Percentiles rank a stretch among this genome's conserved stretches.
phyloP scores from a whole-genome alignment of 345 rosid species.

The Arabis hirsuta region DNA sequence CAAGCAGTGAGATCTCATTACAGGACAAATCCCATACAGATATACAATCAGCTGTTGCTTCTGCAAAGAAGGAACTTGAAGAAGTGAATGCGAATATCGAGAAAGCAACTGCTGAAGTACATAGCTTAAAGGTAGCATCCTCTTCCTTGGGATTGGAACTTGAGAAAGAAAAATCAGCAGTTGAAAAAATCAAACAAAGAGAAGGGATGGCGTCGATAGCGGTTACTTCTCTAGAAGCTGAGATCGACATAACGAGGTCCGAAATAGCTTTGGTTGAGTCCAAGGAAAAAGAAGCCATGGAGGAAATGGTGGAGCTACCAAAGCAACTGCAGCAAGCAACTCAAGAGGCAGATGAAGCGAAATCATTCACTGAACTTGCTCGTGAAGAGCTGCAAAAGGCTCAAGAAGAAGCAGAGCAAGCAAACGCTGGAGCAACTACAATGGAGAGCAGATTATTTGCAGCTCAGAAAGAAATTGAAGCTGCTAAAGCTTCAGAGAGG shows the following conservation, averaged over 20 bases:
- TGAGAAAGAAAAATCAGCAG: constrained; percentile 64
- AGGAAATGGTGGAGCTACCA: constrained; percentile 68
- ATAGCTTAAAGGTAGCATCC: constrained; percentile 69
- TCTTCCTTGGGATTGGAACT: constrained; percentile 65
- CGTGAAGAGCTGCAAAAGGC: constrained; percentile 75
- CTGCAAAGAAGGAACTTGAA: constrained; percentile 82
- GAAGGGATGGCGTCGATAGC: constrained; percentile 81
- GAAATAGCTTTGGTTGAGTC: constrained; percentile 61
- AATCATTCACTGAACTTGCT: constrained; percentile 62
- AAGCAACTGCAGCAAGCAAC: constrained; percentile 75
- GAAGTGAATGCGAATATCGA: constrained; percentile 79
- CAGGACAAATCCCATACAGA: constrained; percentile 53
- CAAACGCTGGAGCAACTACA: constrained; percentile 77
- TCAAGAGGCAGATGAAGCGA: constrained; percentile 82
- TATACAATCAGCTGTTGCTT: constrained; percentile 63
- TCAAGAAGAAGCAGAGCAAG: constrained; percentile 80
- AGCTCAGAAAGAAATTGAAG: constrained; percentile 82
- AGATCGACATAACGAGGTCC: constrained; percentile 63
- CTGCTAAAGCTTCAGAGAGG: constrained; percentile 84
- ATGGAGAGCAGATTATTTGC: constrained; percentile 73
- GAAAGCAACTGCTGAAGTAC: constrained; percentile 76
- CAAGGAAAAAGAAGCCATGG: constrained; percentile 70
- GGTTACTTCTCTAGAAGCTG: constrained; percentile 82
- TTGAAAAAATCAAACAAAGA: constrained; percentile 67
- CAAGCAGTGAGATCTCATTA: constrained; percentile 40